Conservation (phyloP, 2,329 filamentous ascomycete species). For the Rutstroemia sp. region DNA sequence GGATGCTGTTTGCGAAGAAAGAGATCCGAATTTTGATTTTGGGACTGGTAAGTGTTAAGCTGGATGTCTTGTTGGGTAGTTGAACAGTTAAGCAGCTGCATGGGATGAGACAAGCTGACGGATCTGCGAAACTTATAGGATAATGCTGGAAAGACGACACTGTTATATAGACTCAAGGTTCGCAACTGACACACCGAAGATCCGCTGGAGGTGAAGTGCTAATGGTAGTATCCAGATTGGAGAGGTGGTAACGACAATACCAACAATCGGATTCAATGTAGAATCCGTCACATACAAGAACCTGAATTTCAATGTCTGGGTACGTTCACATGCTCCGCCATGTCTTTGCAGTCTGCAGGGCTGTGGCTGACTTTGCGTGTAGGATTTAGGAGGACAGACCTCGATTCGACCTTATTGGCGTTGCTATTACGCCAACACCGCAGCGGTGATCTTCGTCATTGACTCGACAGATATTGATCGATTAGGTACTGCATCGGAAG, state of each 20-base stretch:
- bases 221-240: slow-evolving; percentile 61
- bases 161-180: slow-evolving; percentile 94
- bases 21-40: slow-evolving; percentile 95
- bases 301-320: slow-evolving; percentile 98
- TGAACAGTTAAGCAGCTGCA: background rate
- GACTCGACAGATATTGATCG: slow-evolving; percentile 97
- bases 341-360: background rate
- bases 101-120: slow-evolving; percentile 8
- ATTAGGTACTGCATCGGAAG: slow-evolving; percentile 84
- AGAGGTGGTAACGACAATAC: slow-evolving; percentile 97
- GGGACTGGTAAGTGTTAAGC: slow-evolving; percentile 62
- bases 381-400: slow-evolving; percentile 96
- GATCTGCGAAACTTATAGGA: slow-evolving; percentile 50
- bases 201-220: background rate
- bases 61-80: background rate
- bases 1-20: slow-evolving; percentile 84
- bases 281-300: slow-evolving; percentile 98
- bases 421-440: slow-evolving; percentile 98
- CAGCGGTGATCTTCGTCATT: slow-evolving; percentile 96
- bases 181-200: slow-evolving; percentile 1
- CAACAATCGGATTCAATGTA: slow-evolving; percentile 98
- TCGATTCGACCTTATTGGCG: slow-evolving; percentile 98
- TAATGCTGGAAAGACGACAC: slow-evolving; percentile 95
- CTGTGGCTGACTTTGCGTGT: slow-evolving; percentile 7
- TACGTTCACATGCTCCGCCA: slow-evolving; percentile 36